These are phyloP conservation scores for Paramecium primaurelia DNA, from an alignment of 73 alveolate genomes.

Conservation along the genomic window DNA sequence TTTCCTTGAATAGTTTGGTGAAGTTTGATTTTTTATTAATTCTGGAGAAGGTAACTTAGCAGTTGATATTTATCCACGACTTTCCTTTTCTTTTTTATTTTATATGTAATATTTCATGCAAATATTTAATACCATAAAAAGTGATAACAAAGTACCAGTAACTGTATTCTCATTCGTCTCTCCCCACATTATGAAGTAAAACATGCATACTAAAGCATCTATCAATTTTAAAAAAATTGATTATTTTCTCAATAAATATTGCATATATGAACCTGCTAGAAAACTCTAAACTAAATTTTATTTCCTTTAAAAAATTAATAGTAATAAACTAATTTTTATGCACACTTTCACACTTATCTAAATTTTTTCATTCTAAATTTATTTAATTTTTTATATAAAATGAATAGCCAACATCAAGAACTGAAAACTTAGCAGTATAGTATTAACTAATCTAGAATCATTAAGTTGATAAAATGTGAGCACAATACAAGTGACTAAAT, in stretches of 20 bases:
- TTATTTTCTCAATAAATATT: neutral
- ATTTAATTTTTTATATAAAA: conserved; percentile 1
- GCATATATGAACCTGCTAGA: conserved; percentile 39
- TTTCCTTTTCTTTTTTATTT: neutral
- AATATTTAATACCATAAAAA: conserved; percentile 18
- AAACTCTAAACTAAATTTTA: neutral
- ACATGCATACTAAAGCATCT: neutral
- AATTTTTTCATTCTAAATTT: neutral
- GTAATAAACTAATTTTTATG: neutral
- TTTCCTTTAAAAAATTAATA: neutral
- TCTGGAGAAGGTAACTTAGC: neutral
- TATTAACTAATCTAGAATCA: neutral
- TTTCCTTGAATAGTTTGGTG: neutral
- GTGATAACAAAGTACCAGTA: neutral
- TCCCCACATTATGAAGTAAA: conserved; percentile 47
- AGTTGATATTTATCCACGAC: neutral
- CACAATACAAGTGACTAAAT: neutral
- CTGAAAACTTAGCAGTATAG: neutral
- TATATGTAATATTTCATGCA: conserved; percentile 12
- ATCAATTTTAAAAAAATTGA: neutral
- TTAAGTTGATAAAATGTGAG: neutral
- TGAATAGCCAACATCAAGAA: conserved; percentile 8
- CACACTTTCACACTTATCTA: neutral
- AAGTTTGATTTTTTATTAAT: neutral
- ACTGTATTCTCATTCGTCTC: neutral